Percentiles rank a stretch among this genome's conserved stretches.
Conservation (phyloP, 768 basidiomycete genomes). For the Phanerodontia chrysosporium region DNA sequence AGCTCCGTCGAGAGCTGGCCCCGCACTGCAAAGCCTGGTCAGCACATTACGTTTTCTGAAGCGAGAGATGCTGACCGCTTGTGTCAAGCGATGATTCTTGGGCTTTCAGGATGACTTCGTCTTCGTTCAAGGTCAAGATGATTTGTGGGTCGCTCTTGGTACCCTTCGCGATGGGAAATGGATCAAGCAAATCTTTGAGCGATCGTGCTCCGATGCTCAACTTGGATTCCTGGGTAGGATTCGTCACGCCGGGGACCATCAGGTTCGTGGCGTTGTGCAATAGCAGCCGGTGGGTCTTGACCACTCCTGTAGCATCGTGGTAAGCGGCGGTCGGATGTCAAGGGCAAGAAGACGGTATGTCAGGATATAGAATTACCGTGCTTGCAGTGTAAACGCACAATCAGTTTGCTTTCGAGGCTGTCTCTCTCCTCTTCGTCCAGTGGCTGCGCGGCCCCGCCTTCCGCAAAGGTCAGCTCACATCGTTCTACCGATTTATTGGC, state of each 20-base stretch:
- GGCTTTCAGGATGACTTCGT: constrained; percentile 66
- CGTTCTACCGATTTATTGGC: constrained; percentile 74
- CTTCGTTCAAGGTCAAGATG: constrained; percentile 72
- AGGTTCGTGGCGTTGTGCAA: constrained; percentile 55
- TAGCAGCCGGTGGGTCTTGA: constrained; percentile 76
- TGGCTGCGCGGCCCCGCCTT: constrained; percentile 38
- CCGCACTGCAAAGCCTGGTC: constrained; percentile 37
- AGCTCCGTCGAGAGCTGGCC: constrained; percentile 72
- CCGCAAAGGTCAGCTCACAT: constrained; percentile 69
- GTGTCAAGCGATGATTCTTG: constrained; percentile 61
- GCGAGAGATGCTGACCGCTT: constrained; percentile 42
- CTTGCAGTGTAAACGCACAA: constrained; percentile 76
- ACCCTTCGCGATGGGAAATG: constrained; percentile 65
- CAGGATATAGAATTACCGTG: constrained; percentile 48
- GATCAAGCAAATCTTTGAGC: constrained; percentile 75
- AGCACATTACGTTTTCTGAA: not conserved
- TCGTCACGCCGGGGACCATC: constrained; percentile 63
- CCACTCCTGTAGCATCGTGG: constrained; percentile 47
- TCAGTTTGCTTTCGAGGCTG: constrained; percentile 64
- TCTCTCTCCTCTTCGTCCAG: constrained; percentile 47
- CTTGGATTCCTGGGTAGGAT: constrained; percentile 53
- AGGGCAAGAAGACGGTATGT: not conserved
- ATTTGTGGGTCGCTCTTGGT: constrained; percentile 71
- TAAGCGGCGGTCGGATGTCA: constrained; percentile 5
- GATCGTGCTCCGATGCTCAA: constrained; percentile 70